phyloP scores from a whole-genome alignment of 257 asterid genomes.

The Nicotiana sylvestris region DNA sequence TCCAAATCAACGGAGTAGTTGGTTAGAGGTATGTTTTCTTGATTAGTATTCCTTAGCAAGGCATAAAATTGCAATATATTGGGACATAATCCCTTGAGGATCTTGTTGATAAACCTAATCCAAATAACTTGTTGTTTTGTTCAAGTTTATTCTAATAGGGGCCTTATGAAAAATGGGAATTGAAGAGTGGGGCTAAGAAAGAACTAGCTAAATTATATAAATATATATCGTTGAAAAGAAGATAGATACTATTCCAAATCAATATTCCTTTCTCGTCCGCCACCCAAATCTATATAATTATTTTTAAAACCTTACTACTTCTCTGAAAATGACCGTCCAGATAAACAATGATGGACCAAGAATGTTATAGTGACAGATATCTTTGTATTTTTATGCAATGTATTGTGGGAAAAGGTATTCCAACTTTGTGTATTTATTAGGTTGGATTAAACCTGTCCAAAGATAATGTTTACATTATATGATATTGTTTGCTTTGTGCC shows the following conservation, averaged over 20 bases:
- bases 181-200: neutral
- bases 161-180: neutral
- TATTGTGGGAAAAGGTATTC: neutral
- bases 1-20: neutral
- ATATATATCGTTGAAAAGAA: no score
- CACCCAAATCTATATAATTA: neutral
- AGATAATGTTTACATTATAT: no score
- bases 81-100: neutral
- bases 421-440: neutral
- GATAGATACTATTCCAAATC: neutral
- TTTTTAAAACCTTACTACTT: neutral
- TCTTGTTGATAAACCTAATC: constrained; percentile 17
- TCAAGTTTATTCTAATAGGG: neutral
- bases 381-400: neutral
- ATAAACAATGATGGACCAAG: neutral
- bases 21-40: constrained; percentile 14
- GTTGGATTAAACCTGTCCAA: no score
- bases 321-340: constrained; percentile 4
- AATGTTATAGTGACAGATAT: neutral
- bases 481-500: no score
- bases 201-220: neutral
- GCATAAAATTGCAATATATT: neutral
- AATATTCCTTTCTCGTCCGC: no score
- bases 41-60: neutral
- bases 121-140: neutral